Conservation (phyloP, 768 basidiomycete genomes). For the Pleurotus cornucopiae region DNA sequence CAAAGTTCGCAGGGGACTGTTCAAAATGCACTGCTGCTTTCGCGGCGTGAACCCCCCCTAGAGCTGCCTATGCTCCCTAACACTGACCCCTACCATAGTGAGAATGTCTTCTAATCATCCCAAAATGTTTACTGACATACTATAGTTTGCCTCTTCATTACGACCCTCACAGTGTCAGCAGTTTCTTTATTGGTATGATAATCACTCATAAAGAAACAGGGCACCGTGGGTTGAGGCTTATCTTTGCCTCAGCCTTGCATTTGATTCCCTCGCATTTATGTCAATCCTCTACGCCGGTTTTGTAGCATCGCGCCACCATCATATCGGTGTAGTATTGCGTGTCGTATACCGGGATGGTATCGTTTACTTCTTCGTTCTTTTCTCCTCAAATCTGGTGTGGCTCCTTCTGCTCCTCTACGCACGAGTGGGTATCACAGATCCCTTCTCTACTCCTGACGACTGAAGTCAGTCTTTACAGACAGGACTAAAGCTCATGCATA, state of each 20-base stretch:
- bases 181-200: not conserved
- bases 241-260: constrained; percentile 16
- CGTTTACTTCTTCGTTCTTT: constrained; percentile 17
- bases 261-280: constrained; percentile 15
- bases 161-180: constrained; percentile 1
- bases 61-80: constrained; percentile 2
- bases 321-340: not conserved
- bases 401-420: constrained; percentile 14
- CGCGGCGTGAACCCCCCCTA: not conserved
- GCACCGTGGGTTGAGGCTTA: constrained; percentile 9
- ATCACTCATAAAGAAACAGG: not conserved
- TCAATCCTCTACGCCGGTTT: constrained; percentile 7
- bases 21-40: constrained; percentile 2
- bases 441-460: not conserved
- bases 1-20: constrained; percentile 5
- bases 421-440: constrained; percentile 6
- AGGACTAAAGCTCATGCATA: constrained; percentile 8
- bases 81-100: constrained; percentile 10
- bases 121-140: not conserved
- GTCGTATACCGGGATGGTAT: constrained; percentile 15
- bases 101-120: not conserved
- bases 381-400: constrained; percentile 18
- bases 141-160: constrained; percentile 9
- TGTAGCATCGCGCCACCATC: not conserved
- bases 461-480: not conserved